A percentile compares a stretch with the other conserved stretches of the same genome.
These are phyloP conservation scores for Eurotiales sp. DNA, from an alignment of 2,329 filamentous ascomycete genomes.

Conservation along the genomic window DNA sequence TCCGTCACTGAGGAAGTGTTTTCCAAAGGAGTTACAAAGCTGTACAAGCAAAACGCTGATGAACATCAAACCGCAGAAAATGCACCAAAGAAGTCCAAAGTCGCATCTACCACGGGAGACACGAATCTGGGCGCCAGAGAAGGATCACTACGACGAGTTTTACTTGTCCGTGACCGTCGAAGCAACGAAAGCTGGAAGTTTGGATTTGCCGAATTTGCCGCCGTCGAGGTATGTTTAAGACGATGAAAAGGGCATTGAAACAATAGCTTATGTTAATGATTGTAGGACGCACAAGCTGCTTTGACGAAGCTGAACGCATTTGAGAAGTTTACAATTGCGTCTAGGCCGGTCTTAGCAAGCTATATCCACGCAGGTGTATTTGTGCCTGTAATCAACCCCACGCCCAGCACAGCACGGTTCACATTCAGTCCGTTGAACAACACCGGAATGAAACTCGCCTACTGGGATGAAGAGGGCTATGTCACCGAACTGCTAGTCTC, in stretches of 20 bases:
- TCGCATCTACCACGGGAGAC: constrained; percentile 54
- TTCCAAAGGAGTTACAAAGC: constrained; percentile 67
- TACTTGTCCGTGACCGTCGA: constrained; percentile 69
- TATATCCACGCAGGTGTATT: constrained; percentile 86
- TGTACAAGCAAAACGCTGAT: constrained; percentile 57
- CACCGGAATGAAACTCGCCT: constrained; percentile 63
- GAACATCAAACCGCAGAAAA: constrained; percentile 23
- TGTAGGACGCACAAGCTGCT: constrained; percentile 66
- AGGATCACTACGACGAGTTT: constrained; percentile 70
- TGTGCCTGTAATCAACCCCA: constrained; percentile 64
- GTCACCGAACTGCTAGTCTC: constrained; percentile 62
- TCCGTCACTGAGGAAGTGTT: constrained; percentile 70
- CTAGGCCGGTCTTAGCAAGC: constrained; percentile 65
- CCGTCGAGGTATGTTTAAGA: constrained; percentile 54
- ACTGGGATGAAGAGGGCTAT: constrained; percentile 73
- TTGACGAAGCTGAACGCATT: constrained; percentile 67
- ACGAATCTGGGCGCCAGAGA: constrained; percentile 66
- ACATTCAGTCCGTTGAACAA: constrained; percentile 71
- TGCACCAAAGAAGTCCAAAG: constrained; percentile 42
- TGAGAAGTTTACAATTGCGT: constrained; percentile 73
- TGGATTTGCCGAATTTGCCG: constrained; percentile 79
- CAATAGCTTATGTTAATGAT: constrained; percentile 8
- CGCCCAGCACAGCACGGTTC: constrained; percentile 56
- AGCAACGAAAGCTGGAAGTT: constrained; percentile 74
- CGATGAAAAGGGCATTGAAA: not conserved